Percentiles rank a stretch among this genome's conserved stretches.
Evolutionary conservation across 805 yeast species (phyloP).

Genomic region (Ogataea ramenticola): DNA sequence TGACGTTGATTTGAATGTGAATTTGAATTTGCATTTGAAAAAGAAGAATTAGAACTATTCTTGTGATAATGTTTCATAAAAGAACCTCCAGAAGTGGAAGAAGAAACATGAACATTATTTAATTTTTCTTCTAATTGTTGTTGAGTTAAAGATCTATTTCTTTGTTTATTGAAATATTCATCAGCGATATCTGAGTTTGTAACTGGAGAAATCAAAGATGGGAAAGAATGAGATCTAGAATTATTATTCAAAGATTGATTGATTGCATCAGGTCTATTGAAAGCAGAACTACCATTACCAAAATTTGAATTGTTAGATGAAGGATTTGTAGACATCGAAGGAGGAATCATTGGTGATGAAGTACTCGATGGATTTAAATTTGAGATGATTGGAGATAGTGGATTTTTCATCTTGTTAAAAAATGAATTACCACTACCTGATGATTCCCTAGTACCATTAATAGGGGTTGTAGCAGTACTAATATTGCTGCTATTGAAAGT

Average conservation of each 20-base stretch:
- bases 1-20: too few relatives aligned
- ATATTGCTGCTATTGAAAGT: neutral
- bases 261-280: too few relatives aligned
- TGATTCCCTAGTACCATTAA: neutral
- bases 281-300: neutral
- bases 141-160: neutral
- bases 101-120: too few relatives aligned
- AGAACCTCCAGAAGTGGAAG: too few relatives aligned
- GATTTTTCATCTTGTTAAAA: neutral
- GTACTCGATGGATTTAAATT: neutral
- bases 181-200: constrained; percentile 1
- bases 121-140: neutral
- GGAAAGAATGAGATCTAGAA: neutral
- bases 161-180: constrained; percentile 3
- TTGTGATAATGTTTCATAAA: neutral
- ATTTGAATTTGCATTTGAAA: neutral
- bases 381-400: neutral
- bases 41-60: neutral
- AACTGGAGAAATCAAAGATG: neutral
- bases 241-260: neutral
- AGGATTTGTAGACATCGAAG: neutral
- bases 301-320: neutral
- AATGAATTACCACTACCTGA: neutral
- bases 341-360: neutral
- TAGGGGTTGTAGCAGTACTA: too few relatives aligned